Evolutionary conservation across 116 monocot genomes (phyloP), one percentile per base, ranked within the genome.

Genomic region (Posidonia oceanica): DNA sequence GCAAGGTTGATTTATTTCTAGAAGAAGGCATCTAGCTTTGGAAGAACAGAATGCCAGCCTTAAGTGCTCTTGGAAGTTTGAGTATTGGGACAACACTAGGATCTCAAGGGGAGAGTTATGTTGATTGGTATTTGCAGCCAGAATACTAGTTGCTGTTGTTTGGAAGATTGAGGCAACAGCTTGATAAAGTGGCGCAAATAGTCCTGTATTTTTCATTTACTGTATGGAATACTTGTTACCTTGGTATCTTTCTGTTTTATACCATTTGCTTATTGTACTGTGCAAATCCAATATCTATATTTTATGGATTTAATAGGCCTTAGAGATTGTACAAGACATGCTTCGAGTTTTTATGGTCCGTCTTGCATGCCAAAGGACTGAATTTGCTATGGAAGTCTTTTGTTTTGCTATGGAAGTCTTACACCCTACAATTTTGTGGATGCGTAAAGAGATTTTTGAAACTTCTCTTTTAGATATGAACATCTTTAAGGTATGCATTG

Each of bases 21-120:
- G 90, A 87, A 52, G 93, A 98, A 89, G 89, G 82, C 60, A 83
- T 93, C 75, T 93, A 87, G 93, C 78, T 79, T 53, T 98, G 98
- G 98, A 87, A 72, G 77, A 76, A 82, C 48, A 87, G 80, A 69
- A 78, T 92, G 72, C 98, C 98, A 38, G 77, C 82, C 54, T 80
- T 92, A 21, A 92, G 90, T 76, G 86, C 87, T 68, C 73, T 93
- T 65, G 83, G 86, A 83, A 80, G 77, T 63, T 69, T 98, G 65
- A 81, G 85, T 68, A 76, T 88, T 75, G 87, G 84, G 38, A 84
- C 82, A n/a, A 57, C 93, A 60, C 64, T 98, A 62, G 98, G 98
- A 8, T 80, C 75, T 82, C 75, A 84, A 81, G 81, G 69, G 5
- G 98, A 87, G 74, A 78, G 57, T 76, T 73, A 80, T 8, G 48